A percentile compares a stretch with the other conserved stretches of the same genome.
Evolutionary conservation across 306 rosid species (phyloP).

Genomic region (Arachis hypogaea): DNA sequence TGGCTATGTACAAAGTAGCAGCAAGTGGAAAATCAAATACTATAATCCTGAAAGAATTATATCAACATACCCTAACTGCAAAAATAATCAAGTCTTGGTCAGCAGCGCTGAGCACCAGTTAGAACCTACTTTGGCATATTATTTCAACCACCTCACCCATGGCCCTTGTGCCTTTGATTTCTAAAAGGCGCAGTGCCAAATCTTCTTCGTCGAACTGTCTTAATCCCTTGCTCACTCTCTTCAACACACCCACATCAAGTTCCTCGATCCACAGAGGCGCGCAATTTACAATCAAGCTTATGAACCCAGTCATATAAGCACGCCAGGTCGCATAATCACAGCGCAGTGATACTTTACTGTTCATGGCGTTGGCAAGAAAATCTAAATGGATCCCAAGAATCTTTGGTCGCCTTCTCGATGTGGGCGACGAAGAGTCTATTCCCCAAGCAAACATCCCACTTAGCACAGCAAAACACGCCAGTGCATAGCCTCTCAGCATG

Average conservation of each 20-base stretch:
- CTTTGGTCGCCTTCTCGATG: constrained; percentile 76
- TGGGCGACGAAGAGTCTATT: constrained; percentile 67
- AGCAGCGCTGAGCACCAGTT: constrained; percentile 8
- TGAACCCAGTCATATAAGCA: constrained; percentile 70
- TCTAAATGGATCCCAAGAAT: constrained; percentile 77
- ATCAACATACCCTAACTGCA: constrained; percentile 31
- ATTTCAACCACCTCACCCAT: constrained; percentile 95
- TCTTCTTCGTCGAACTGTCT: constrained; percentile 80
- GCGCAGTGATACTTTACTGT: constrained; percentile 81
- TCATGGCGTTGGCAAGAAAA: constrained; percentile 82
- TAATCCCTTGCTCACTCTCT: constrained; percentile 79
- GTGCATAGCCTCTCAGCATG: constrained; percentile 88
- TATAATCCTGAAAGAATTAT: constrained; percentile 18
- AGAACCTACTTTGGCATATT: constrained; percentile 53
- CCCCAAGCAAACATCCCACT: constrained; percentile 96
- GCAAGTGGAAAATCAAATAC: constrained; percentile 26
- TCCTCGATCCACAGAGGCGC: constrained; percentile 83
- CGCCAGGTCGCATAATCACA: constrained; percentile 84
- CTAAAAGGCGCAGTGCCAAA: constrained; percentile 79
- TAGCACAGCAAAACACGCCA: constrained; percentile 80
- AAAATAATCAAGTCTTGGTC: background rate
- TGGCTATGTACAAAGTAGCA: constrained; percentile 41
- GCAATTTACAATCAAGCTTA: constrained; percentile 82
- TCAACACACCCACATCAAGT: constrained; percentile 70
- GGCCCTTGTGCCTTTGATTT: constrained; percentile 64